phyloP scores from a whole-genome alignment of 1,284 basidiomycete genomes.

The Tilletia caries region DNA sequence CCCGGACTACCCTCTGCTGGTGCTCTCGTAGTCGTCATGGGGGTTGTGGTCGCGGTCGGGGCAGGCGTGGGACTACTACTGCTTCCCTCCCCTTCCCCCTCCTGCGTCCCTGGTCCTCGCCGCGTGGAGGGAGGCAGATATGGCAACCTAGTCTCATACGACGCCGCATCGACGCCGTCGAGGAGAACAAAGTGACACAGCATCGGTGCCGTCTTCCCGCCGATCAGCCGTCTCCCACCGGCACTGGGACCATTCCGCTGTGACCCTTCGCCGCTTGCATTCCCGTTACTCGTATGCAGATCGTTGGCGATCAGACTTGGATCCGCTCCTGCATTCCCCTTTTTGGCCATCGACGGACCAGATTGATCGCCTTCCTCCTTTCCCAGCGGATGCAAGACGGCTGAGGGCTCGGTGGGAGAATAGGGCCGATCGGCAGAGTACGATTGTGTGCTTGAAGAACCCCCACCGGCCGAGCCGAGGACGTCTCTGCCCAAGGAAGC shows the following conservation, averaged over 20 bases:
- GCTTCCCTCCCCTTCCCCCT: not conserved
- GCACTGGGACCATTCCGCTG: not conserved
- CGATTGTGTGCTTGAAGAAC: not conserved
- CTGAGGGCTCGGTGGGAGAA: slow-evolving; percentile 27
- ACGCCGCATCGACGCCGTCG: slow-evolving; percentile 19
- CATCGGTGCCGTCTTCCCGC: not conserved
- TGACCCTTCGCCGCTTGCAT: not conserved
- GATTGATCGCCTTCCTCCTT: too few species aligned
- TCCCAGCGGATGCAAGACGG: too few species aligned
- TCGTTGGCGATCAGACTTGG: too few species aligned
- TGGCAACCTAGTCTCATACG: not conserved
- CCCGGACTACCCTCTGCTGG: too few species aligned
- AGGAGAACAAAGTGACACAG: slow-evolving; percentile 23
- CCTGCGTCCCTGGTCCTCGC: not conserved
- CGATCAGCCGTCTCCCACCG: not conserved
- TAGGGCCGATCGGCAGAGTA: slow-evolving; percentile 30
- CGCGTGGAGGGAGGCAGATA: not conserved
- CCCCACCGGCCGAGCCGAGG: not conserved
- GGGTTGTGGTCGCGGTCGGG: not conserved
- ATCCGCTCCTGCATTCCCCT: too few species aligned
- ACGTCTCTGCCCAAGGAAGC: not conserved
- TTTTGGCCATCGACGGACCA: too few species aligned
- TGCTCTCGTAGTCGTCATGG: not conserved
- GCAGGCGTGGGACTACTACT: not conserved
- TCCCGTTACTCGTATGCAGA: too few species aligned